phyloP scores from a whole-genome alignment of 2,329 filamentous ascomycete species.

The Fusarium stilboides region DNA sequence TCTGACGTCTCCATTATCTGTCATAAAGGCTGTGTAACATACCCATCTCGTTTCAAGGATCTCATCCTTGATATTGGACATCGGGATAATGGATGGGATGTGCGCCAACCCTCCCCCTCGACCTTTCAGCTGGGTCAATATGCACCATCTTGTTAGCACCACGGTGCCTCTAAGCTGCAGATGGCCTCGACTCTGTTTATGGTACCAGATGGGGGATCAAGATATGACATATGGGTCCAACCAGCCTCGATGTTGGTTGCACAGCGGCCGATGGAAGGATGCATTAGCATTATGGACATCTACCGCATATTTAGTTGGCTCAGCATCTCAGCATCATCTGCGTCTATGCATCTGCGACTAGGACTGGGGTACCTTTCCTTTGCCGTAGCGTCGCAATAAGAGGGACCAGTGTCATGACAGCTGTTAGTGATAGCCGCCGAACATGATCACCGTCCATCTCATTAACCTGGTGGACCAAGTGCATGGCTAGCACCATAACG shows the following conservation, averaged over 20 bases:
- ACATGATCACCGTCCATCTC: not conserved
- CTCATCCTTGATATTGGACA: constrained; percentile 19
- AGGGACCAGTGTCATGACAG: not conserved
- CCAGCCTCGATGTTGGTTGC: constrained; percentile 36
- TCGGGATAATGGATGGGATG: constrained; percentile 11
- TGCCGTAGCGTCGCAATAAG: constrained; percentile 22
- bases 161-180: constrained; percentile 40
- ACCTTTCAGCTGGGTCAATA: constrained; percentile 43
- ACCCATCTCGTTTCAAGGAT: constrained; percentile 26
- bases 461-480: constrained; percentile 10
- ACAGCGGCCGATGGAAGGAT: constrained; percentile 21
- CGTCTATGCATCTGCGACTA: constrained; percentile 12
- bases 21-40: not conserved
- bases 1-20: constrained; percentile 5
- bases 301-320: constrained; percentile 29
- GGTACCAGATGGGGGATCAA: constrained; percentile 13
- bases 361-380: constrained; percentile 20
- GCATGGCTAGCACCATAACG: constrained; percentile 23
- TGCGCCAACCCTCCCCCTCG: constrained; percentile 39
- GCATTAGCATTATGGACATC: constrained; percentile 6
- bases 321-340: constrained; percentile 22
- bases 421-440: constrained; percentile 14
- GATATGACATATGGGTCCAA: constrained; percentile 40
- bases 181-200: constrained; percentile 23
- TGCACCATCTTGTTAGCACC: constrained; percentile 28